Evolutionary conservation across 495 filamentous ascomycete genomes (phyloP).

Genomic region (Neurospora tetraspora): DNA sequence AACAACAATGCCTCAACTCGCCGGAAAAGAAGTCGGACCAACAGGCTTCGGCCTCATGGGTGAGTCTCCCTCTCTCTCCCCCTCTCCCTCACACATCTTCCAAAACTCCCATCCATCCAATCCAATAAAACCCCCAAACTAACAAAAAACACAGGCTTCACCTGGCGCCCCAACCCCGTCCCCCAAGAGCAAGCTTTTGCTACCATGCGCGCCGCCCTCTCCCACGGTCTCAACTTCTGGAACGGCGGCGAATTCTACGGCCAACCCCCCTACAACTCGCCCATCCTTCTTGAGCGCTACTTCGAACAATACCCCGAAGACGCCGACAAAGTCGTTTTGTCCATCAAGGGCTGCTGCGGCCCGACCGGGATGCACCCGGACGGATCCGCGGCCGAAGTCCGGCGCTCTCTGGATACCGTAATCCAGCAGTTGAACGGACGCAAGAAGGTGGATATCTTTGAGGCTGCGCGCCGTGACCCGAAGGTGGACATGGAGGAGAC

Average conservation of each 20-base stretch:
- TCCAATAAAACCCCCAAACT: background rate
- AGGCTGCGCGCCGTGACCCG: slow-evolving; percentile 63
- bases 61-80: slow-evolving; percentile 1
- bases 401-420: slow-evolving; percentile 56
- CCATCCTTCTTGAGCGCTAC: slow-evolving; percentile 55
- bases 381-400: slow-evolving; percentile 52
- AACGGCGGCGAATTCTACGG: slow-evolving; percentile 79
- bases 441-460: slow-evolving; percentile 77
- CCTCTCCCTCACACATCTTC: background rate
- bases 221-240: slow-evolving; percentile 62
- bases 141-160: slow-evolving; percentile 45
- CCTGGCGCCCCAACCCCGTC: slow-evolving; percentile 54
- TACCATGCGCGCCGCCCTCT: slow-evolving; percentile 55
- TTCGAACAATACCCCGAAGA: slow-evolving; percentile 62
- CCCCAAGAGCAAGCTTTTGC: slow-evolving; percentile 54
- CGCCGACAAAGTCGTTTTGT: slow-evolving; percentile 53
- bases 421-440: slow-evolving; percentile 55
- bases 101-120: background rate
- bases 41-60: slow-evolving; percentile 53
- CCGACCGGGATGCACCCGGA: slow-evolving; percentile 32
- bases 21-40: slow-evolving; percentile 41
- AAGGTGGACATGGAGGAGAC: slow-evolving; percentile 41
- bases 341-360: slow-evolving; percentile 50
- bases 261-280: slow-evolving; percentile 53
- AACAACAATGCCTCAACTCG: slow-evolving; percentile 40